phyloP scores from a whole-genome alignment of 1,284 basidiomycete genomes.

The Naganishia liquefaciens region DNA sequence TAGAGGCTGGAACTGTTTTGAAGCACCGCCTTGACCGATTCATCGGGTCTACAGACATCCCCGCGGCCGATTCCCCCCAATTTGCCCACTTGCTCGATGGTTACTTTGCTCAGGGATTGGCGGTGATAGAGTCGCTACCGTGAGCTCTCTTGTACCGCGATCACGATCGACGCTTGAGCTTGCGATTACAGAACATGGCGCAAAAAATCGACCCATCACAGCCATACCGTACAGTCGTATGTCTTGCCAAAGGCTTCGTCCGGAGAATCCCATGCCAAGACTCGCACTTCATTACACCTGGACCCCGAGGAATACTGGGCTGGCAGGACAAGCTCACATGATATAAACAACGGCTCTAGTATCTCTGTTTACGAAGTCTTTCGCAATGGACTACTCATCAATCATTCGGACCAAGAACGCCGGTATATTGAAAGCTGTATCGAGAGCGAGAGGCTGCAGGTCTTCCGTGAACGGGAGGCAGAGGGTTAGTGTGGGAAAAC shows the following conservation, averaged over 20 bases:
- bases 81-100: slow-evolving; percentile 14
- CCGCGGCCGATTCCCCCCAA: slow-evolving; percentile 2
- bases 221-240: slow-evolving; percentile 23
- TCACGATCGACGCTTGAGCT: rapidly evolving
- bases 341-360: background rate
- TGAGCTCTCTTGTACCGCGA: background rate
- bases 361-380: slow-evolving; percentile 19
- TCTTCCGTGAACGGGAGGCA: slow-evolving; percentile 46
- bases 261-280: background rate
- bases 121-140: slow-evolving; percentile 24
- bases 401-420: slow-evolving; percentile 46
- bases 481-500: slow-evolving; percentile 35
- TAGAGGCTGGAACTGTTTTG: too few relatives aligned
- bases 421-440: slow-evolving; percentile 50
- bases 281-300: slow-evolving; percentile 4
- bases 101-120: slow-evolving; percentile 23
- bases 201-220: slow-evolving; percentile 14
- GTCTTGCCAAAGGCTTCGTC: slow-evolving; percentile 6
- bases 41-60: slow-evolving; percentile 8
- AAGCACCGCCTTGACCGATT: background rate
- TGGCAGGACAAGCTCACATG: slow-evolving; percentile 10
- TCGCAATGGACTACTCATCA: slow-evolving; percentile 44
- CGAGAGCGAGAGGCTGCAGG: slow-evolving; percentile 48
- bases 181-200: slow-evolving; percentile 27
- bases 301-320: slow-evolving; percentile 13